Percentiles rank a stretch among this genome's conserved stretches.
phyloP scores from a whole-genome alignment of 768 basidiomycete species.

The Termitomyces sp. region DNA sequence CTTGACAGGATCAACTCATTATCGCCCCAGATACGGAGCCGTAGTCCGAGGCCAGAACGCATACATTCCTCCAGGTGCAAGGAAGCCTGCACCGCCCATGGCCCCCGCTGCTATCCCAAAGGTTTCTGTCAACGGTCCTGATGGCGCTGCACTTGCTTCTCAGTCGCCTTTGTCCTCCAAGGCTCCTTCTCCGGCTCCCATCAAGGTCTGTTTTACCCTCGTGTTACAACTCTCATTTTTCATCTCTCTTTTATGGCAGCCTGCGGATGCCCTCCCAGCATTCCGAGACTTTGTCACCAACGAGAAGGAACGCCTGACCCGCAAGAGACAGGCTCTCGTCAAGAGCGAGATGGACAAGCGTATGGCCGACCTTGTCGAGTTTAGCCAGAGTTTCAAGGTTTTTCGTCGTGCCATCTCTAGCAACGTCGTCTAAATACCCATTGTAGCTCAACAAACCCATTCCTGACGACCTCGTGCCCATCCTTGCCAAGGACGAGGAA shows the following conservation, averaged over 20 bases:
- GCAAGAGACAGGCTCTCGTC: constrained; percentile 84
- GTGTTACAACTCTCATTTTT: not conserved
- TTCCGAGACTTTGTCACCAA: constrained; percentile 92
- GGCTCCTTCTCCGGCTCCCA: constrained; percentile 61
- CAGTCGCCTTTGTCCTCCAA: constrained; percentile 48
- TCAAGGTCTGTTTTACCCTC: constrained; percentile 39
- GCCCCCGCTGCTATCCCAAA: constrained; percentile 53
- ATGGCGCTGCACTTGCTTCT: constrained; percentile 46
- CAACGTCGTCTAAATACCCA: not conserved
- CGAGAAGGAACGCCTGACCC: constrained; percentile 85
- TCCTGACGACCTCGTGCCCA: constrained; percentile 88
- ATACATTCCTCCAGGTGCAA: constrained; percentile 91
- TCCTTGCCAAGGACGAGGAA: constrained; percentile 90
- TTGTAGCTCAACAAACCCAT: constrained; percentile 87
- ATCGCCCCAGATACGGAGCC: constrained; percentile 71
- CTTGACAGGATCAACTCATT: constrained; percentile 6
- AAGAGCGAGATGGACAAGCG: constrained; percentile 95
- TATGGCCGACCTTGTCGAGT: constrained; percentile 89
- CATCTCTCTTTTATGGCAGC: constrained; percentile 36
- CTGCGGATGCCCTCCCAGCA: constrained; percentile 72
- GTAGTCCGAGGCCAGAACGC: constrained; percentile 86
- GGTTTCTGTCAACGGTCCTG: constrained; percentile 75
- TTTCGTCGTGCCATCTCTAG: constrained; percentile 9
- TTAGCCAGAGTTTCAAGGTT: constrained; percentile 94
- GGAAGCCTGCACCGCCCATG: constrained; percentile 32